phyloP scores from a whole-genome alignment of 2,329 filamentous ascomycete species.

The Cercospora janseana region DNA sequence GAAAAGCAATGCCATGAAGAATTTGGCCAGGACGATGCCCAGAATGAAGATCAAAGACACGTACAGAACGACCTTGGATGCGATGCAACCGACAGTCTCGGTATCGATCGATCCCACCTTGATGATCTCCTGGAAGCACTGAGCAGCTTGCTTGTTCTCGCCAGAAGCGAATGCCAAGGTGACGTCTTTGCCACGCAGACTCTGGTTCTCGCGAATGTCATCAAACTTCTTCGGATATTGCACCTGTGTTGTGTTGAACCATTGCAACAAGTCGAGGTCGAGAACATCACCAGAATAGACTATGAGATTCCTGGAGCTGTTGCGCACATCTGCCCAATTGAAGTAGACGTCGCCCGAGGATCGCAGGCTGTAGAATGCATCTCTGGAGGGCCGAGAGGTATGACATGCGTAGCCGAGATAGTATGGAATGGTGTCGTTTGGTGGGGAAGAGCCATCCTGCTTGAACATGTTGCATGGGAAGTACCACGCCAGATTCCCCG shows the following conservation, averaged over 20 bases:
- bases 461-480: slow-evolving; percentile 91
- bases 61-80: slow-evolving; percentile 94
- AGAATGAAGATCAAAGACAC: slow-evolving; percentile 89
- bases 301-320: slow-evolving; percentile 82
- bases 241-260: slow-evolving; percentile 85
- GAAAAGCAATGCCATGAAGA: slow-evolving; percentile 84
- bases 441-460: slow-evolving; percentile 80
- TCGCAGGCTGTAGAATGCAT: slow-evolving; percentile 70
- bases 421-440: slow-evolving; percentile 70
- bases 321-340: slow-evolving; percentile 91
- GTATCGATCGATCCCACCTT: slow-evolving; percentile 96
- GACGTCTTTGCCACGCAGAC: slow-evolving; percentile 79
- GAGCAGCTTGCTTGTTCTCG: slow-evolving; percentile 74
- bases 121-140: slow-evolving; percentile 90
- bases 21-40: slow-evolving; percentile 80
- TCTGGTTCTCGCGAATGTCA: slow-evolving; percentile 68
- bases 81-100: slow-evolving; percentile 94
- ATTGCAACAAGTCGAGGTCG: slow-evolving; percentile 81
- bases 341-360: slow-evolving; percentile 87
- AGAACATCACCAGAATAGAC: slow-evolving; percentile 94
- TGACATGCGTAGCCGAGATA: slow-evolving; percentile 90
- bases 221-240: slow-evolving; percentile 73
- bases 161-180: slow-evolving; percentile 81
- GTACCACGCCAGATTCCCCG: slow-evolving; percentile 86
- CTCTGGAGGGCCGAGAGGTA: slow-evolving; percentile 66